These are phyloP conservation scores for Pythium sp. DNA, from an alignment of 352 stramenopile species.

Conservation along the genomic window DNA sequence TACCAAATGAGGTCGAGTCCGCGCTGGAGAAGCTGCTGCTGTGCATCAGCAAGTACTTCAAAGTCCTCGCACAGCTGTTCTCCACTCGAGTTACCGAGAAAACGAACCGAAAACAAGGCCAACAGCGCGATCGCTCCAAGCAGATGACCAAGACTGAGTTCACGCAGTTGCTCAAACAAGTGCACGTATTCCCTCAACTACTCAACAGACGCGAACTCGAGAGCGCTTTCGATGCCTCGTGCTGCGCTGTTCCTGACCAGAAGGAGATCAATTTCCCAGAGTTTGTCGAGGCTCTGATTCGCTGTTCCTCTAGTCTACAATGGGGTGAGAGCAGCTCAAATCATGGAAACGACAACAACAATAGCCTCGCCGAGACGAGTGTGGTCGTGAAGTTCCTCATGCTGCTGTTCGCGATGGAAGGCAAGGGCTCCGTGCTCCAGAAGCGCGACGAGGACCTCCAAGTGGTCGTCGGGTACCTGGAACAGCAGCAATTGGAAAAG, in stretches of 20 bases:
- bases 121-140: constrained; percentile 1
- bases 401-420: constrained; percentile 79
- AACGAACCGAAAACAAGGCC: not conserved
- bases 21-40: constrained; percentile 35
- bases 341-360: not conserved
- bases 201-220: constrained; percentile 57
- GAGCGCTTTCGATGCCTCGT: constrained; percentile 34
- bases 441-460: constrained; percentile 56
- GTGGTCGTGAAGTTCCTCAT: constrained; percentile 68
- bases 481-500: constrained; percentile 34
- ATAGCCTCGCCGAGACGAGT: constrained; percentile 19
- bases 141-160: constrained; percentile 34
- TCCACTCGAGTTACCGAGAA: constrained; percentile 17
- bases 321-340: constrained; percentile 24
- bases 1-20: constrained; percentile 28
- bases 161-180: constrained; percentile 49
- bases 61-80: constrained; percentile 42
- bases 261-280: constrained; percentile 49
- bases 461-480: constrained; percentile 46
- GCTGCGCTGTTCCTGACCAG: constrained; percentile 22
- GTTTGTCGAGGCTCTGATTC: constrained; percentile 58
- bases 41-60: constrained; percentile 41
- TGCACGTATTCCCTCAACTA: constrained; percentile 52
- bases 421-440: constrained; percentile 51
- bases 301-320: constrained; percentile 43